Evolutionary conservation across 495 filamentous ascomycete species (phyloP), one percentile per base, ranked within the genome.

Genomic region (Aspergillus homomorphus): DNA sequence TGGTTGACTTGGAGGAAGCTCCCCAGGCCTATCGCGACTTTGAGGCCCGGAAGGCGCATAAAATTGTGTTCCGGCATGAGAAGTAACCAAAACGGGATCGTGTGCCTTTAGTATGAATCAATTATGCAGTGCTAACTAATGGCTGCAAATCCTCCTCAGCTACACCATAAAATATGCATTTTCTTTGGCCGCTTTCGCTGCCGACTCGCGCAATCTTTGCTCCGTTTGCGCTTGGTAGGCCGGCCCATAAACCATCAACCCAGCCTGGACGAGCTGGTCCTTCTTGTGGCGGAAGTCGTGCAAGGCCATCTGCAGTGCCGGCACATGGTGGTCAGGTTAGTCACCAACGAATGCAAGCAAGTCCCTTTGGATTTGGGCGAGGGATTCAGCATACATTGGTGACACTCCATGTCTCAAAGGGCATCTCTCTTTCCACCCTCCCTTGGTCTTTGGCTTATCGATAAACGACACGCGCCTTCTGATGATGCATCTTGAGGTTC

Each of bases 21-120:
- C 81, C 89, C 15, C 84, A 88, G 65, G 90, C 86, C 12, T 93
- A 92, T 70, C 83, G 89, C 23, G 69, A 91, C n/a, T 93, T 92
- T 73, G 85, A 94, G 60, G 81, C 83, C 62, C 87, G 89, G 84
- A 82, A 89, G 74, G 86, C 80, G 44, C 88, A 92, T 63, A 95
- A 95, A 77, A 64, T 70, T 44, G 65, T 82, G 1, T 81, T 62
- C 22, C 33, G 33, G 2, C 33, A 38, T 38, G 33, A 12, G 12
- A 12, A 12, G 33, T 38, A 12, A 38, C n/a, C n/a, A n/a, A n/a
- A n/a, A n/a, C n/a, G n/a, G n/a, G n/a, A n/a, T n/a, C n/a, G n/a
- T 3, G 26, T 9, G 26, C 3, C 26, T 28, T 28, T 28, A 28
- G 4, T 28, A 9, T 28, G 9, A 28, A 28, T 28, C 26, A 28